Evolutionary conservation across 2,329 filamentous ascomycete species (phyloP).

Genomic region (Diplocarpon mali): DNA sequence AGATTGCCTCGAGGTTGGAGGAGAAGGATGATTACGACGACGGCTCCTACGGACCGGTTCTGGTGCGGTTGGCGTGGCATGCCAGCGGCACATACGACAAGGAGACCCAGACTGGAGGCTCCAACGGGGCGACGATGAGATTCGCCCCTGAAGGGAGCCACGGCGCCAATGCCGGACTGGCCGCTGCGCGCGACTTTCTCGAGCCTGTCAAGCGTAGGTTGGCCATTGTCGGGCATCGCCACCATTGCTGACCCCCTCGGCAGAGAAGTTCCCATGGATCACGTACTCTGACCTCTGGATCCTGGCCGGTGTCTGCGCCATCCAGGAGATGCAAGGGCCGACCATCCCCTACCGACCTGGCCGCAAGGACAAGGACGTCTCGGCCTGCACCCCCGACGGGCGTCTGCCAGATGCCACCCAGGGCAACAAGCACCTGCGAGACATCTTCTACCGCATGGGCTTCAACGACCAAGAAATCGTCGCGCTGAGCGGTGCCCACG

Average conservation of each 20-base stretch:
- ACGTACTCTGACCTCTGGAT: slow-evolving; percentile 96
- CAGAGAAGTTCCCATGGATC: slow-evolving; percentile 86
- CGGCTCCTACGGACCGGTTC: slow-evolving; percentile 86
- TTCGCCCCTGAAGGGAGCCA: slow-evolving; percentile 83
- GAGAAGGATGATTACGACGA: slow-evolving; percentile 95
- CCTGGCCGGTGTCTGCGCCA: slow-evolving; percentile 68
- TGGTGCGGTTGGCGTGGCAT: slow-evolving; percentile 90
- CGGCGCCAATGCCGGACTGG: slow-evolving; percentile 86
- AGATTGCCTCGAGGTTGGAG: slow-evolving; percentile 66
- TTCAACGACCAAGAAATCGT: slow-evolving; percentile 97
- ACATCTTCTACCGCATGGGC: slow-evolving; percentile 94
- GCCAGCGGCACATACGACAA: slow-evolving; percentile 86
- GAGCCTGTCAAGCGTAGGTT: slow-evolving; percentile 73
- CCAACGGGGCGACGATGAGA: slow-evolving; percentile 95
- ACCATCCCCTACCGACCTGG: slow-evolving; percentile 81
- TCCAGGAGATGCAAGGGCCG: slow-evolving; percentile 94
- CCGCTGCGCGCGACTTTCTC: slow-evolving; percentile 80
- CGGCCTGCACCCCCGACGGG: slow-evolving; percentile 87
- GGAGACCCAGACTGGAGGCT: slow-evolving; percentile 78
- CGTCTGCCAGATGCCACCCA: slow-evolving; percentile 76
- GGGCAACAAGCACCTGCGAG: slow-evolving; percentile 70
- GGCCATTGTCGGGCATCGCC: background rate
- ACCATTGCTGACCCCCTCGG: slow-evolving; percentile 13
- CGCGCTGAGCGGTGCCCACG: slow-evolving; percentile 75
- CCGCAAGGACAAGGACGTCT: slow-evolving; percentile 65